Evolutionary conservation across 306 rosid genomes (phyloP).

Genomic region (Crataegus laevigata): DNA sequence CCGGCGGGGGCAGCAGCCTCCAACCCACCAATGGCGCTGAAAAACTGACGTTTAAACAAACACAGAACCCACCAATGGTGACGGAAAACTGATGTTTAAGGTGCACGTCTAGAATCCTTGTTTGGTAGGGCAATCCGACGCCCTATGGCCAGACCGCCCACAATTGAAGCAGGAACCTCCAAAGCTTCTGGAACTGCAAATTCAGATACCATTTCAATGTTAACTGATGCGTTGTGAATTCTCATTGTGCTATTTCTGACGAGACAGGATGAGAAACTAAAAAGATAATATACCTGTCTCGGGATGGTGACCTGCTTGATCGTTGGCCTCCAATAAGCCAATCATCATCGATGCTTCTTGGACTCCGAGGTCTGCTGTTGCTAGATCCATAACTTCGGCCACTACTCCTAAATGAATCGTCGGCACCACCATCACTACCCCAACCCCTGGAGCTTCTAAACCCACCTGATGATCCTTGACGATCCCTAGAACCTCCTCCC

Average conservation of each 20-base stretch:
- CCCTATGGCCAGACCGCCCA: conserved; percentile 84
- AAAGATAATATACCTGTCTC: conserved; percentile 48
- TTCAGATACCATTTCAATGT: conserved; percentile 19
- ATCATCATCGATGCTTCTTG: conserved; percentile 59
- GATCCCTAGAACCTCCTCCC: conserved; percentile 42
- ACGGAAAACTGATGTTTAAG: conserved; percentile 10
- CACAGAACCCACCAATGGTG: conserved; percentile 7
- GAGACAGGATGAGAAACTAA: background rate
- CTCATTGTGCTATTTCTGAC: background rate
- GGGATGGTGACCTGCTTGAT: conserved; percentile 63
- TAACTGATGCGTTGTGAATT: background rate
- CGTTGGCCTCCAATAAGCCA: conserved; percentile 78
- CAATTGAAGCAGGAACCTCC: conserved; percentile 91
- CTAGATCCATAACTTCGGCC: conserved; percentile 39
- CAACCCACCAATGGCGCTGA: conserved; percentile 15
- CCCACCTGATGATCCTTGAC: conserved; percentile 37
- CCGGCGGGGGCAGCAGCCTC: conserved; percentile 17
- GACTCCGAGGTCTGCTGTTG: conserved; percentile 49
- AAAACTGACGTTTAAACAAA: conserved; percentile 12
- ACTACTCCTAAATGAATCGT: conserved; percentile 19
- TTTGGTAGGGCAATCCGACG: conserved; percentile 79
- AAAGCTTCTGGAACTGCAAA: conserved; percentile 50
- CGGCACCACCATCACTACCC: conserved; percentile 19
- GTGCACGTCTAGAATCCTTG: conserved; percentile 30
- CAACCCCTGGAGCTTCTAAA: conserved; percentile 52